Conservation (phyloP, 805 yeast genomes). For the Ogataea salicorniae region DNA sequence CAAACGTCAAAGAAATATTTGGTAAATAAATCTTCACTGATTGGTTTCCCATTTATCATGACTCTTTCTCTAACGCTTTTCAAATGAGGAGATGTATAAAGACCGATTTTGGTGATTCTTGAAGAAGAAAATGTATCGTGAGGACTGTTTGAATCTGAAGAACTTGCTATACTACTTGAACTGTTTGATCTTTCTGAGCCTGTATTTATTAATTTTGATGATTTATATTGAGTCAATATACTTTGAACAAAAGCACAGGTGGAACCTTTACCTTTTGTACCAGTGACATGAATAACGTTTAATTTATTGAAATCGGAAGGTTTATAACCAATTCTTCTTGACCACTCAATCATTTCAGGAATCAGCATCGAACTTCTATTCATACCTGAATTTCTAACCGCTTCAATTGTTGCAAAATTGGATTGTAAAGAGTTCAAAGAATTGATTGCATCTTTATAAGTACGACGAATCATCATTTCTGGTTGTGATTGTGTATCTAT, state of each 20-base stretch:
- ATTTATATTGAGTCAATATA: conserved; percentile 61
- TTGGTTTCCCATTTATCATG: conserved; percentile 80
- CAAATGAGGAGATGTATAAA: conserved; percentile 96
- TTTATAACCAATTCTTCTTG: conserved; percentile 60
- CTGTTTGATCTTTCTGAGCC: conserved; percentile 1
- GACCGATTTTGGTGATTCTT: conserved; percentile 61
- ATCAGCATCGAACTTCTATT: conserved; percentile 60
- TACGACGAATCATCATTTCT: conserved; percentile 24
- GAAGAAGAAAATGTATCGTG: background rate
- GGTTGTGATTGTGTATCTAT: background rate
- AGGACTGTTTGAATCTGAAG: background rate
- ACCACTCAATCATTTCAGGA: conserved; percentile 83
- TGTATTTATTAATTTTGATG: conserved; percentile 4
- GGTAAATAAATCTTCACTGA: conserved; percentile 74
- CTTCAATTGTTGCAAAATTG: conserved; percentile 85
- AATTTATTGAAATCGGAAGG: conserved; percentile 65
- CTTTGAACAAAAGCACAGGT: conserved; percentile 92
- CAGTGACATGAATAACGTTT: conserved; percentile 88
- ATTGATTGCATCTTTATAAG: conserved; percentile 65
- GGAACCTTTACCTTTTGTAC: conserved; percentile 98
- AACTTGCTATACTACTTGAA: background rate
- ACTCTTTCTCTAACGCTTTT: conserved; percentile 90
- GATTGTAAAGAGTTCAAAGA: conserved; percentile 86
- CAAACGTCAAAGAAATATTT: conserved; percentile 92
- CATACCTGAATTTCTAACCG: conserved; percentile 64